Conservation (phyloP, 495 filamentous ascomycete genomes). For the Talaromyces trachyspermus region DNA sequence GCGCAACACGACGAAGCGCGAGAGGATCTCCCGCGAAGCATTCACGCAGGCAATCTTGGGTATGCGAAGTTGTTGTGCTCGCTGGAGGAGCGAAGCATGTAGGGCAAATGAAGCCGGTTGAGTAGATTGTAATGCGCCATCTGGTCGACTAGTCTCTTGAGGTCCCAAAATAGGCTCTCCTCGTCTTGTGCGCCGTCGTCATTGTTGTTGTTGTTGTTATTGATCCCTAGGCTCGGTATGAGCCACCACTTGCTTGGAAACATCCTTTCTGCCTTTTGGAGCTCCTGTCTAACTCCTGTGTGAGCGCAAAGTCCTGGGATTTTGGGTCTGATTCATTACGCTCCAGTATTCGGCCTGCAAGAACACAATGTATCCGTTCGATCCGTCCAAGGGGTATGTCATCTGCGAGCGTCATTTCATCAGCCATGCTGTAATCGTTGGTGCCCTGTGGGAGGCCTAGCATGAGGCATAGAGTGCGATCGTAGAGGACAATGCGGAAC, state of each 20-base stretch:
- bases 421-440: slow-evolving; percentile 24
- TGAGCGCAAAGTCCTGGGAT: slow-evolving; percentile 15
- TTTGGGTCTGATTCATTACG: slow-evolving; percentile 25
- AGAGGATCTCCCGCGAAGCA: slow-evolving; percentile 29
- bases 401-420: slow-evolving; percentile 1
- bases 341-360: slow-evolving; percentile 34
- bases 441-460: slow-evolving; percentile 40
- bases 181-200: slow-evolving; percentile 7
- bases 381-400: slow-evolving; percentile 15
- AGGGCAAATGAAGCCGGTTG: slow-evolving; percentile 17
- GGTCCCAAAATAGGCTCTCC: slow-evolving; percentile 7
- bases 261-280: slow-evolving; percentile 25
- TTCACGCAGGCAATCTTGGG: slow-evolving; percentile 29
- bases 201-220: no score
- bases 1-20: slow-evolving; percentile 12
- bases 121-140: slow-evolving; percentile 32
- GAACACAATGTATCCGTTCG: slow-evolving; percentile 14
- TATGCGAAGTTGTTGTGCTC: slow-evolving; percentile 17
- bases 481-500: slow-evolving; percentile 22
- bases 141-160: slow-evolving; percentile 19
- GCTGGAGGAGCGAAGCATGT: slow-evolving; percentile 11
- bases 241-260: slow-evolving; percentile 33
- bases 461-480: slow-evolving; percentile 40
- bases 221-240: slow-evolving; percentile 10
- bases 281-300: slow-evolving; percentile 33